A percentile compares a stretch with the other conserved stretches of the same genome.
Evolutionary conservation across 2,329 filamentous ascomycete genomes (phyloP).

Genomic region (Diplodia sapinea): DNA sequence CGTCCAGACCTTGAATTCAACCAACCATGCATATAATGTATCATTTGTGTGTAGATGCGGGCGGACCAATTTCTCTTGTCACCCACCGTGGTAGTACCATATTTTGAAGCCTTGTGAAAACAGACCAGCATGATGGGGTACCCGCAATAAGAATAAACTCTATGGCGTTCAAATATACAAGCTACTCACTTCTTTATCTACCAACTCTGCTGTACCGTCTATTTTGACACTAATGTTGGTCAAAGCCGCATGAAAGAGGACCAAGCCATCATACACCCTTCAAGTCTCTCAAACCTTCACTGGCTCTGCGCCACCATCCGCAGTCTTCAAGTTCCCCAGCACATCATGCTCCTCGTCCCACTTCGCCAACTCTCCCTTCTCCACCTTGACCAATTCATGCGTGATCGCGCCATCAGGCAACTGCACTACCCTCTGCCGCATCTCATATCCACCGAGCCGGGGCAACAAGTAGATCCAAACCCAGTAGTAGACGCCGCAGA

Average conservation of each 20-base stretch:
- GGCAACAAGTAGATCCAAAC: slow-evolving; percentile 42
- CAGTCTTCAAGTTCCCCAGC: slow-evolving; percentile 34
- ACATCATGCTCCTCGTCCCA: slow-evolving; percentile 44
- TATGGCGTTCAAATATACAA: background rate
- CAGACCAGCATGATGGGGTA: background rate
- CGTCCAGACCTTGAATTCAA: too few species aligned
- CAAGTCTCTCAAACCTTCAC: slow-evolving; percentile 1
- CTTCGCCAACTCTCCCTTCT: slow-evolving; percentile 38
- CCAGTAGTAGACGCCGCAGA: slow-evolving; percentile 42
- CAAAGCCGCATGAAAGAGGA: background rate
- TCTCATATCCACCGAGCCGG: slow-evolving; percentile 36
- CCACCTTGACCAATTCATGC: slow-evolving; percentile 39
- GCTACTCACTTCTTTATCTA: background rate
- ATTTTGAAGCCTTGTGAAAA: background rate
- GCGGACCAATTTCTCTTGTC: too few species aligned
- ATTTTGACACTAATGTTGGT: too few species aligned
- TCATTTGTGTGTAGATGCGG: too few species aligned
- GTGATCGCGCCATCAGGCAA: slow-evolving; percentile 40
- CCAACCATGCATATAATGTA: too few species aligned
- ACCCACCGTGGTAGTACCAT: background rate
- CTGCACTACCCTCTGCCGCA: slow-evolving; percentile 40
- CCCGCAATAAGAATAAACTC: background rate
- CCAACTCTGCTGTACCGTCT: background rate
- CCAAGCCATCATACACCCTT: background rate
- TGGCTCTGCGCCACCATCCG: background rate